These are phyloP conservation scores for Ramaria sp. DNA, from an alignment of 768 basidiomycete genomes.

Conservation along the genomic window DNA sequence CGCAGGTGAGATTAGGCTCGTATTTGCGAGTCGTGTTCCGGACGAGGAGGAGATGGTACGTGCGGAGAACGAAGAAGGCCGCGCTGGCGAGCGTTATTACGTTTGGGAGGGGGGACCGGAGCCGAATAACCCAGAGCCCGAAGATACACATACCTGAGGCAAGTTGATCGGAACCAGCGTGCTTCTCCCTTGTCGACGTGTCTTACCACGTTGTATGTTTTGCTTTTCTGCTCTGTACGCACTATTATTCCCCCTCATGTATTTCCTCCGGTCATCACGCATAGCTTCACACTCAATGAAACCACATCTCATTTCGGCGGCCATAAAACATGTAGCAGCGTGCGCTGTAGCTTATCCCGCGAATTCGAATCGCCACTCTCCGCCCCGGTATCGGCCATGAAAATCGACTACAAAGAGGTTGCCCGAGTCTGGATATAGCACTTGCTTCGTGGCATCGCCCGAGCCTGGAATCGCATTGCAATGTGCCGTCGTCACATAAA, in stretches of 20 bases:
- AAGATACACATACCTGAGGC: neutral
- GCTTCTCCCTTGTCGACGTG: neutral
- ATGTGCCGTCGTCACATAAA: conserved; percentile 53
- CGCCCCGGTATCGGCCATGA: conserved; percentile 32
- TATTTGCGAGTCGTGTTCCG: conserved; percentile 19
- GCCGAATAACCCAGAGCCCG: neutral
- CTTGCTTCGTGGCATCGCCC: conserved; percentile 36
- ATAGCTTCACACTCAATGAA: conserved; percentile 4
- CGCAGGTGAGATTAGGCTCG: conserved; percentile 17
- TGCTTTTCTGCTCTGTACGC: neutral
- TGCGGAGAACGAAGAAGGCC: conserved; percentile 7
- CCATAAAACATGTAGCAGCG: neutral
- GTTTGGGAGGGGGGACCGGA: neutral
- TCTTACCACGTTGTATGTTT: neutral
- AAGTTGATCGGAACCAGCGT: neutral
- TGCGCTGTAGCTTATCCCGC: conserved; percentile 2
- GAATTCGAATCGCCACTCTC: conserved; percentile 12
- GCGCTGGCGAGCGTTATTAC: neutral
- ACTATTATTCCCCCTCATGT: neutral
- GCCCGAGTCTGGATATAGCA: conserved; percentile 43
- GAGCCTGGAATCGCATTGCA: conserved; percentile 43
- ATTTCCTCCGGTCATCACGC: neutral
- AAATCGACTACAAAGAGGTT: conserved; percentile 44
- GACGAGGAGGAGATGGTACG: conserved; percentile 15
- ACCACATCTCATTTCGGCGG: neutral